Evolutionary conservation across 257 asterid species (phyloP).

Genomic region (Solanum paucissectum): DNA sequence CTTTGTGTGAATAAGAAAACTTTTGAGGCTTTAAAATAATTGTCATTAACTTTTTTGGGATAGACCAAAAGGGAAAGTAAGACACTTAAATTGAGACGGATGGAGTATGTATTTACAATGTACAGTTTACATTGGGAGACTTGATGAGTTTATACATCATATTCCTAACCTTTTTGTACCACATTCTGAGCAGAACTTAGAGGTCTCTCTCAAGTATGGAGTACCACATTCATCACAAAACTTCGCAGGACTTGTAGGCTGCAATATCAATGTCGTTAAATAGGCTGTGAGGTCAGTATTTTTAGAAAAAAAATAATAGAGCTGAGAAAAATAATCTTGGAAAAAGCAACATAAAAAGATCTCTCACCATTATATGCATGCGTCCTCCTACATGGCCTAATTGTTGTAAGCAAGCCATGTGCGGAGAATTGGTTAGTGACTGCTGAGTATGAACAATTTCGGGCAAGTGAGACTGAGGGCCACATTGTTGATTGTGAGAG

Average conservation of each 20-base stretch:
- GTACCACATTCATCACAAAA: slow-evolving; percentile 86
- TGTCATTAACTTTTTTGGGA: too few relatives aligned
- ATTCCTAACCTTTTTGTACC: slow-evolving; percentile 80
- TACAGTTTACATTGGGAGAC: neutral
- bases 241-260: slow-evolving; percentile 90
- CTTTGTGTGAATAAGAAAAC: neutral
- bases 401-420: slow-evolving; percentile 62
- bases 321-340: neutral
- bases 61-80: neutral
- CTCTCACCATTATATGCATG: slow-evolving; percentile 59
- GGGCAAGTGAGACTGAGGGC: slow-evolving; percentile 60
- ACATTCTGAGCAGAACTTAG: slow-evolving; percentile 88
- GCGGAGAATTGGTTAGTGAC: slow-evolving; percentile 48
- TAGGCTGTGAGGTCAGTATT: neutral
- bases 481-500: slow-evolving; percentile 63
- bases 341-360: neutral
- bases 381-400: slow-evolving; percentile 75
- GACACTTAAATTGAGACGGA: neutral
- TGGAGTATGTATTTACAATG: neutral
- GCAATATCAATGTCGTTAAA: neutral
- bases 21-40: neutral
- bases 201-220: slow-evolving; percentile 70
- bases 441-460: slow-evolving; percentile 73
- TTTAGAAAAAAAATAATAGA: neutral
- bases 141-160: slow-evolving; percentile 11